phyloP scores from a whole-genome alignment of 208 protist genomes.

The Acanthamoeba sp. region DNA sequence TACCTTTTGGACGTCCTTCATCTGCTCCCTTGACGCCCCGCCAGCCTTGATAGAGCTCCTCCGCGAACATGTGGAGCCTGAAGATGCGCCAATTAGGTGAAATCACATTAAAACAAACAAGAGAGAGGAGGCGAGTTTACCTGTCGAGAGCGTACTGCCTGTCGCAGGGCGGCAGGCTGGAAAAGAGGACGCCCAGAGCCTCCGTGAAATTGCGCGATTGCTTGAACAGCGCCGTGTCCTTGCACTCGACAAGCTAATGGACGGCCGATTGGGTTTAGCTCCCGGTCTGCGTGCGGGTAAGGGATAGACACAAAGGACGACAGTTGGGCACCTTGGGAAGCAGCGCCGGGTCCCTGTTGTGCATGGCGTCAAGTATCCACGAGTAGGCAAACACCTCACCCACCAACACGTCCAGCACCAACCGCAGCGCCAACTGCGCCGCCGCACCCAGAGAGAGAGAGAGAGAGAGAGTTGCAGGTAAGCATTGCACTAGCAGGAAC shows the following conservation, averaged over 20 bases:
- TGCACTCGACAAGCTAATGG: too few relatives aligned
- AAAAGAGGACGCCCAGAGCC: not conserved
- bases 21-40: not conserved
- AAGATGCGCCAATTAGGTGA: not conserved
- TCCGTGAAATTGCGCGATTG: not conserved
- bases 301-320: too few relatives aligned
- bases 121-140: not conserved
- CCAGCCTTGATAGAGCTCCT: constrained; percentile 11
- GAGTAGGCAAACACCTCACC: not conserved
- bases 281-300: too few relatives aligned
- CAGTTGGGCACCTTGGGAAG: not conserved
- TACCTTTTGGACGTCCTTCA: not conserved
- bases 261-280: too few relatives aligned
- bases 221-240: too few relatives aligned
- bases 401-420: not conserved
- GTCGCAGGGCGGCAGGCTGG: not conserved
- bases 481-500: too few relatives aligned
- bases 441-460: not conserved
- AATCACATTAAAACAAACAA: not conserved
- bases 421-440: not conserved
- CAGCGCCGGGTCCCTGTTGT: not conserved
- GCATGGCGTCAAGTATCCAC: not conserved
- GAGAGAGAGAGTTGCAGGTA: not conserved
- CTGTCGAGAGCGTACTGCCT: not conserved
- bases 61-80: not conserved